Evolutionary conservation across 2,329 filamentous ascomycete species (phyloP), one percentile per base, ranked within the genome.

Genomic region (Exophiala dermatitidis): DNA sequence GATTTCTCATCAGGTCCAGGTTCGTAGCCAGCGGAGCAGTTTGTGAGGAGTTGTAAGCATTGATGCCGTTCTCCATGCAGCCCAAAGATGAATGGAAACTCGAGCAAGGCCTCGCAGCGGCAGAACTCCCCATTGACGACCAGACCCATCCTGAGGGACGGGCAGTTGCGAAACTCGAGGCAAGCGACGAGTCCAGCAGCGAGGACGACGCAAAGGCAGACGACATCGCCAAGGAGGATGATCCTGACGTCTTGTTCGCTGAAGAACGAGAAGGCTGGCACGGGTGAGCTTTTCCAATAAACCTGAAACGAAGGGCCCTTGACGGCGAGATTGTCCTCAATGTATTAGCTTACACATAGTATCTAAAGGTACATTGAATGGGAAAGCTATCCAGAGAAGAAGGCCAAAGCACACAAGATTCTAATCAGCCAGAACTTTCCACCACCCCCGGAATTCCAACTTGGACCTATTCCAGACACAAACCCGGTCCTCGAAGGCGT

Each of bases 351-450:
- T 19, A 19, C 19, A 19, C 19, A 19, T 19, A 19, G 19, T 19
- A 19, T 19, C 41, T 5, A 28, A n/a, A 43, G 79, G 5, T 86
- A 85, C 56, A 73, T 88, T 4, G 83, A 86, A 62, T 86, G 83
- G 83, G 83, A 86, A 63, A 75, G 80, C 8, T 84, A 85, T 50
- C 83, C 84, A 0, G 81, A 85, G 45, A 86, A 85, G 67, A 84
- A 84, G 62, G 74, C 72, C 29, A 70, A 76, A 43, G 83, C 80
- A 0, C 74, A 77, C 44, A 73, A 79, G 51, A 77, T 84, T 45
- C 63, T 84, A 9, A 68, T 69, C 28, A 69, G 69, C 47, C 77
- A 81, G 68, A 76, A 54, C 77, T 83, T 65, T 73, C 74, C 36
- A 12, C 60, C 60, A 9, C 63, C 62, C 52, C 78, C 80, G 0